Conservation (phyloP, 164 flowering plant genomes). For the Tetrastigma voinierianum region DNA sequence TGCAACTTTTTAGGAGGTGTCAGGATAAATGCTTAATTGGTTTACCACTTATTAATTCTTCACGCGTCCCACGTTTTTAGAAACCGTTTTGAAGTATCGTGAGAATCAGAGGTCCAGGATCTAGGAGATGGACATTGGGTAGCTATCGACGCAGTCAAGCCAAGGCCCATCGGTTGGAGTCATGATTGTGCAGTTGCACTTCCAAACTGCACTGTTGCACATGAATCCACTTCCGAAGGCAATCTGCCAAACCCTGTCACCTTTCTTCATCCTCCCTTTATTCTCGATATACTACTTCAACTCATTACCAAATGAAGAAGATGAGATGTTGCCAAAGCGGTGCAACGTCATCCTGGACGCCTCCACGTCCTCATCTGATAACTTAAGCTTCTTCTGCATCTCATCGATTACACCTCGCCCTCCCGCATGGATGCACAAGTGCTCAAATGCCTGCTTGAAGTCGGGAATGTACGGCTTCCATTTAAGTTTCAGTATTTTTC, state of each 20-base stretch:
- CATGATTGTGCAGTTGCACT: conserved; percentile 16
- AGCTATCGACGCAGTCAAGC: conserved; percentile 45
- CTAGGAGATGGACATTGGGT: conserved; percentile 53
- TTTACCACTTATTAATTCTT: no score
- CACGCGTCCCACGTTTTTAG: no score
- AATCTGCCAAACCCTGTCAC: not conserved
- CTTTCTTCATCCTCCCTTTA: not conserved
- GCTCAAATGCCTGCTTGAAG: conserved; percentile 5
- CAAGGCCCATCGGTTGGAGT: conserved; percentile 39
- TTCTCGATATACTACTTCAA: not conserved
- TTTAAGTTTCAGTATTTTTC: not conserved
- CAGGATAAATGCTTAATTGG: no score
- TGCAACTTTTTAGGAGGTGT: no score
- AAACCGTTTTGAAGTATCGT: no score
- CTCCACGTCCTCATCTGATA: not conserved
- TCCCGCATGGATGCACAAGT: conserved; percentile 13
- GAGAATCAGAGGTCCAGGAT: not conserved
- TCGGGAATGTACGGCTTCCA: conserved; percentile 3
- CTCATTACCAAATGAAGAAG: not conserved
- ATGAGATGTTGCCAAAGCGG: conserved; percentile 2
- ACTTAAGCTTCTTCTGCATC: conserved; percentile 3
- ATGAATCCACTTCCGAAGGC: conserved; percentile 2
- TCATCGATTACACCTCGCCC: conserved; percentile 16
- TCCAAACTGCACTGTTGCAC: conserved; percentile 7
- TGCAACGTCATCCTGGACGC: conserved; percentile 1